Conservation (phyloP, 169 alveolate species). For the Plasmodium blacklocki region DNA sequence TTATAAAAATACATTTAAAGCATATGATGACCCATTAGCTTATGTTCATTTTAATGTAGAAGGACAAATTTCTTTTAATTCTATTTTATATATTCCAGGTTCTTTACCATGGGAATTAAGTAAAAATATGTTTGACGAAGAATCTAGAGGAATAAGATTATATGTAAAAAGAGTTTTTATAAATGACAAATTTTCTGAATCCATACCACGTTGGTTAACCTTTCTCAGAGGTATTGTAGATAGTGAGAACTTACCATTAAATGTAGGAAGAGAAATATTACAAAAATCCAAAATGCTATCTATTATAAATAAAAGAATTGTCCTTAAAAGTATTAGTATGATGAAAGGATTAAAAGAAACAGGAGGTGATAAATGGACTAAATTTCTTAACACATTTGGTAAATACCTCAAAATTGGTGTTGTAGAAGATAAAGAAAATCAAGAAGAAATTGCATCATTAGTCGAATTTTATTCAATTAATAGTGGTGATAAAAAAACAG, state of each 20-base stretch:
- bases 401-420: slow-evolving; percentile 96
- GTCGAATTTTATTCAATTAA: slow-evolving; percentile 92
- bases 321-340: slow-evolving; percentile 94
- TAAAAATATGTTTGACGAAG: slow-evolving; percentile 94
- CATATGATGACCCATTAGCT: slow-evolving; percentile 97
- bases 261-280: slow-evolving; percentile 97
- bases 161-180: slow-evolving; percentile 98
- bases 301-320: slow-evolving; percentile 95
- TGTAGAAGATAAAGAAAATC: slow-evolving; percentile 96
- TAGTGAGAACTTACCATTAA: slow-evolving; percentile 97
- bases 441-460: slow-evolving; percentile 94
- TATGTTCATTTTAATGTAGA: slow-evolving; percentile 99
- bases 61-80: slow-evolving; percentile 99
- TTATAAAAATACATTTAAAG: slow-evolving; percentile 95
- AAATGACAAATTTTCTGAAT: slow-evolving; percentile 96
- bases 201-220: slow-evolving; percentile 95
- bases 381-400: slow-evolving; percentile 94
- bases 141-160: slow-evolving; percentile 94
- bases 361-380: slow-evolving; percentile 90
- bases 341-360: slow-evolving; percentile 88
- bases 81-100: slow-evolving; percentile 95
- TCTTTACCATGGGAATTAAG: slow-evolving; percentile 91
- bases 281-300: slow-evolving; percentile 95
- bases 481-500: slow-evolving; percentile 84
- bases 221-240: slow-evolving; percentile 98